Evolutionary conservation across 768 basidiomycete genomes (phyloP), one percentile per base, ranked within the genome.

Genomic region (Fomitopsis serialis): DNA sequence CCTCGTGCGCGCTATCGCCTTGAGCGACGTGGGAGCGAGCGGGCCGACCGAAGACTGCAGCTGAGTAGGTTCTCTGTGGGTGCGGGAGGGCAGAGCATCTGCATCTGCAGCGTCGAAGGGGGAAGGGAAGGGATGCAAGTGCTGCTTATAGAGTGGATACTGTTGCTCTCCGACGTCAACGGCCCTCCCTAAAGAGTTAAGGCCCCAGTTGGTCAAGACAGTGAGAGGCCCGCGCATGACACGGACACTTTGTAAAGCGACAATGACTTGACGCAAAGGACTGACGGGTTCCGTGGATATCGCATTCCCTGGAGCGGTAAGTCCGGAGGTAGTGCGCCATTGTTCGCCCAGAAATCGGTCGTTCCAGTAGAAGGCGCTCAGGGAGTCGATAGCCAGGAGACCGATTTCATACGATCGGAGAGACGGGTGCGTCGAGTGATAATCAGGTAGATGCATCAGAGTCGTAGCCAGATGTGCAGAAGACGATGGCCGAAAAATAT

Each of bases 321-420:
- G 27, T 45, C 34, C 58, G 49, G 34, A 50, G 36, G 58, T 53
- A 17, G 60, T 56, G 35, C 70, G 76, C 49, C 73, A 56, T 58
- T 81, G 81, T 66, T 91, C 89, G 27, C 70, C 68, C 36, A 73
- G 71, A 63, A 82, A 84, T 40, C 85, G 80, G 64, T 93, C 90
- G 2, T 76, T 56, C 91, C 92, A 93, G 67, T 89, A 80, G 62
- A 85, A 89, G 0, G 87, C 66, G 64, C 84, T 85, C 54, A 90
- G 67, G 13, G 89, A 90, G 68, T 94, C 91, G 44, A 93, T 72
- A 10, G 80, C 81, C 35, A 94, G 67, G 50, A 90, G 60, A 6
- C 82, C 84, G 11, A 92, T 74, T 55, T 83, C 82, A 29, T 72
- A 66, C 42, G 78, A 67, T 21, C 55, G 53, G 23, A 63, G 48